A percentile compares a stretch with the other conserved stretches of the same genome.
Conservation (phyloP, 352 stramenopile species). For the Globisporangium cystogenes region DNA sequence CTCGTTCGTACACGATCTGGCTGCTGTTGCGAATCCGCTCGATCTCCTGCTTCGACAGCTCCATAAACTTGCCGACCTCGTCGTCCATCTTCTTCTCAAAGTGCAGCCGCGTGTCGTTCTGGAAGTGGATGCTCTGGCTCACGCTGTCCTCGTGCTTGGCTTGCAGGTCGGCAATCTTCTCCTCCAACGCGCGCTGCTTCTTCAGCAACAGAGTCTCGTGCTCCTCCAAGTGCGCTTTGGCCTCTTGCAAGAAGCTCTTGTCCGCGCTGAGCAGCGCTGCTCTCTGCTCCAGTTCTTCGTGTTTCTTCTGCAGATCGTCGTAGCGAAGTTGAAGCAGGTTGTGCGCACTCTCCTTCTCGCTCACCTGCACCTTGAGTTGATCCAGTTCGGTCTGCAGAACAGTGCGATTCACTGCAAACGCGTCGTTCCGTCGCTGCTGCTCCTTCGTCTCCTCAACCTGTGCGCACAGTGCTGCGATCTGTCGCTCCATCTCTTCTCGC, state of each 20-base stretch:
- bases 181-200: slow-evolving; percentile 32
- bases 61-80: slow-evolving; percentile 66
- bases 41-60: slow-evolving; percentile 61
- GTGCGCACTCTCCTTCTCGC: slow-evolving; percentile 11
- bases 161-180: slow-evolving; percentile 18
- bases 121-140: slow-evolving; percentile 29
- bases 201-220: slow-evolving; percentile 33
- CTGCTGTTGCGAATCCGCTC: slow-evolving; percentile 58
- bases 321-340: slow-evolving; percentile 16
- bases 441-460: slow-evolving; percentile 48
- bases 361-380: slow-evolving; percentile 22
- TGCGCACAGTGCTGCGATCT: slow-evolving; percentile 34
- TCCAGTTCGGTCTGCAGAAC: slow-evolving; percentile 33
- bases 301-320: slow-evolving; percentile 16
- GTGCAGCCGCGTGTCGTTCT: slow-evolving; percentile 51
- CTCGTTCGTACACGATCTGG: slow-evolving; percentile 63
- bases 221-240: slow-evolving; percentile 48
- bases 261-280: slow-evolving; percentile 43
- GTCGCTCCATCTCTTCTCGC: slow-evolving; percentile 39
- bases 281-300: slow-evolving; percentile 29
- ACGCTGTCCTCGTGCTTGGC: slow-evolving; percentile 29
- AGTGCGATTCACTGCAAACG: slow-evolving; percentile 17
- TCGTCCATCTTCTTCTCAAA: slow-evolving; percentile 68
- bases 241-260: slow-evolving; percentile 55
- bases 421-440: slow-evolving; percentile 25